These are phyloP conservation scores for Leccinum barrowsii DNA, from an alignment of 768 basidiomycete species.

Conservation along the genomic window DNA sequence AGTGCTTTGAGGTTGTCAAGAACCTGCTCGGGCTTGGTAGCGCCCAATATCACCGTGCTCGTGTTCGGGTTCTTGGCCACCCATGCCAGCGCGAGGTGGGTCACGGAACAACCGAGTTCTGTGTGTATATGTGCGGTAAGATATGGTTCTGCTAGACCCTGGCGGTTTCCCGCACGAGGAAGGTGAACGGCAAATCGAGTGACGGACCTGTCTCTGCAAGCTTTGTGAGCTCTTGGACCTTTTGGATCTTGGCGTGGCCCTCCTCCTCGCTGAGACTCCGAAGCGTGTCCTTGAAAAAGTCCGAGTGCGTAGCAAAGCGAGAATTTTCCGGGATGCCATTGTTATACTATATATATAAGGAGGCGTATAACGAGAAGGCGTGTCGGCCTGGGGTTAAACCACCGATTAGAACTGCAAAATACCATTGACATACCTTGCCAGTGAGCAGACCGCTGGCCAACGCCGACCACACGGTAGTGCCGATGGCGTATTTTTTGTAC, in stretches of 20 bases:
- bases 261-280: conserved; percentile 40
- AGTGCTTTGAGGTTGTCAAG: conserved; percentile 50
- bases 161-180: too few species aligned
- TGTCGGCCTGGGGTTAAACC: not conserved
- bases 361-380: not conserved
- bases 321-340: conserved; percentile 50
- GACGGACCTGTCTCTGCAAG: conserved; percentile 37
- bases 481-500: conserved; percentile 44
- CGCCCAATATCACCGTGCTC: conserved; percentile 46
- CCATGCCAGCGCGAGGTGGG: conserved; percentile 59
- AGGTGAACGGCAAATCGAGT: not conserved
- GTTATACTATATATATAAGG: conserved; percentile 37
- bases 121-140: not conserved
- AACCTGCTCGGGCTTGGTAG: conserved; percentile 46
- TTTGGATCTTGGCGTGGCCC: conserved; percentile 44
- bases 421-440: conserved; percentile 40
- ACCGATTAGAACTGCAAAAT: not conserved
- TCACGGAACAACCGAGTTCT: conserved; percentile 45
- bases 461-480: conserved; percentile 54
- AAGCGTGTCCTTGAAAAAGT: conserved; percentile 44
- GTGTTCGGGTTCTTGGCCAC: conserved; percentile 47
- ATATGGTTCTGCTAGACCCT: not conserved
- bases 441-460: conserved; percentile 54
- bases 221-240: conserved; percentile 45
- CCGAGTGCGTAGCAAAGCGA: conserved; percentile 46